These are phyloP conservation scores for Botryotinia globosa DNA, from an alignment of 2,329 filamentous ascomycete species.

Conservation along the genomic window DNA sequence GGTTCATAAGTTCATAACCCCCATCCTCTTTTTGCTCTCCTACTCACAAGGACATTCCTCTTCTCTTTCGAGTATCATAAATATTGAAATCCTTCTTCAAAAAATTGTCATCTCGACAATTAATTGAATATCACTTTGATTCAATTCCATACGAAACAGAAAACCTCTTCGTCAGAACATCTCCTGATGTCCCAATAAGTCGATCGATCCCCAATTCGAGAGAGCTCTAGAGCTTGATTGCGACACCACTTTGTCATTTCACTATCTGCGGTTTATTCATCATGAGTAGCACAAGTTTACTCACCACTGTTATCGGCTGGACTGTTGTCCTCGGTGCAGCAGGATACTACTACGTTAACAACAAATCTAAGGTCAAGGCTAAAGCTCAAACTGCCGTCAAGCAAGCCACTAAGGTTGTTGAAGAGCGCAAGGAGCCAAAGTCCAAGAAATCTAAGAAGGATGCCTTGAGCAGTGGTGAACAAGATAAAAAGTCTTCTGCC, in stretches of 20 bases:
- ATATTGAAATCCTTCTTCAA: neutral
- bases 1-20: neutral
- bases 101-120: neutral
- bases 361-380: conserved; percentile 28
- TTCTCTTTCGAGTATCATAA: neutral
- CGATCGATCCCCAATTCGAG: conserved; percentile 10
- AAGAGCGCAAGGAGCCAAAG: conserved; percentile 33
- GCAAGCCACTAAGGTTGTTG: conserved; percentile 26
- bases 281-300: conserved; percentile 27
- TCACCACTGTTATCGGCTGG: conserved; percentile 42
- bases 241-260: neutral
- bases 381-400: conserved; percentile 26
- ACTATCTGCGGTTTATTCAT: conserved; percentile 13
- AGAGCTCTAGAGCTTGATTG: conserved; percentile 14
- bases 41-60: neutral
- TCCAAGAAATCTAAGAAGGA: conserved; percentile 33
- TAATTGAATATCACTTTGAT: neutral
- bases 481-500: conserved; percentile 26
- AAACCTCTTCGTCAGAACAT: neutral
- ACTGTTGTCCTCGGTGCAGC: conserved; percentile 37
- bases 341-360: conserved; percentile 34
- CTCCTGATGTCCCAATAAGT: conserved; percentile 16
- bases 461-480: conserved; percentile 29
- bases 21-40: neutral
- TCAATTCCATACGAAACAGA: neutral